phyloP scores from a whole-genome alignment of 352 stramenopile species.

The Phytopythium litorale region DNA sequence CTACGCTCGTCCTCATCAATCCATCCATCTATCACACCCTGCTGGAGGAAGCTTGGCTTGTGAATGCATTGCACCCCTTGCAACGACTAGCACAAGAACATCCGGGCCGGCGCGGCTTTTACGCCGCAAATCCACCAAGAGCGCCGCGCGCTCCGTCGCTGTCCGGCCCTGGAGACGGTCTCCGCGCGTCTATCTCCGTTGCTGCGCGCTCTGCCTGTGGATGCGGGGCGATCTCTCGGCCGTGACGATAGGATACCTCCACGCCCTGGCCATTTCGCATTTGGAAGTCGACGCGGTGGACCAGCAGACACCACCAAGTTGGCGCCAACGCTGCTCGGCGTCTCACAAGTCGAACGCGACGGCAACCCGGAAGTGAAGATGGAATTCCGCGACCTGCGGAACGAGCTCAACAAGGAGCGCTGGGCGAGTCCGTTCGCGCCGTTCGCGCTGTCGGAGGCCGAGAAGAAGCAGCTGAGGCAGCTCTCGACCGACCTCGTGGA shows the following conservation, averaged over 20 bases:
- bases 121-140: neutral
- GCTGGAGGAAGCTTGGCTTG: no score
- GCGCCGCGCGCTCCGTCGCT: neutral
- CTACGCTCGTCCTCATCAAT: no score
- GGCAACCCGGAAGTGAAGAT: neutral
- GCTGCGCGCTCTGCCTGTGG: no score
- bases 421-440: conserved; percentile 8
- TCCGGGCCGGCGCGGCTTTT: neutral
- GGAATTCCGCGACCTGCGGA: conserved; percentile 7
- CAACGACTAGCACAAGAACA: neutral
- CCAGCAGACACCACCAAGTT: neutral
- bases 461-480: conserved; percentile 36
- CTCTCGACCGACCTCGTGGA: conserved; percentile 34
- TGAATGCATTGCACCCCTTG: no score
- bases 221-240: no score
- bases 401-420: conserved; percentile 7
- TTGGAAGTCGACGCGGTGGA: neutral
- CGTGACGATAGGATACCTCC: no score
- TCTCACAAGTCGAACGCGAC: neutral
- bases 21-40: no score
- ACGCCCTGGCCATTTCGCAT: neutral
- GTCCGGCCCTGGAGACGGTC: no score
- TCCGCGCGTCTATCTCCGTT: no score
- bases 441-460: conserved; percentile 39
- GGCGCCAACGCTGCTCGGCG: neutral